Evolutionary conservation across 129 eudicot genomes (phyloP), one percentile per base, ranked within the genome.

Genomic region (Escallonia herrerae): DNA sequence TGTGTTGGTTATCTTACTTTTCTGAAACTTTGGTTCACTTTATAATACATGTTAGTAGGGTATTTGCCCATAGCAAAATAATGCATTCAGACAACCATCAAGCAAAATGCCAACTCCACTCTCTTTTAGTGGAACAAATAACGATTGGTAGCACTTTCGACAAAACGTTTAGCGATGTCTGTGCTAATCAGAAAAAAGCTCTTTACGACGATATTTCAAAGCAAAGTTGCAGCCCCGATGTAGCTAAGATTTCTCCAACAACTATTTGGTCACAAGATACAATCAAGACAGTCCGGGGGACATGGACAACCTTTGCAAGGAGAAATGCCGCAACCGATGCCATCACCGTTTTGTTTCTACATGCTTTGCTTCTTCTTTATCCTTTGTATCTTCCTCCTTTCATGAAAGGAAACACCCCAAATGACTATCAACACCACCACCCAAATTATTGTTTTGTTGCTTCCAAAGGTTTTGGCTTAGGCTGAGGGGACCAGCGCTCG

Each of bases 401-500:
- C 42, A 42, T 33, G 12, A 51, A 7, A 56, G 40, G 72, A 51
- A 43, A 33, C 51, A 69, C 46, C 74, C 70, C 5, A 57, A 39
- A 44, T 62, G 67, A 45, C 51, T 43, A 60, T 38, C 54, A 15
- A 10, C 45, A 50, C 38, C 15, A 49, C 46, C 47, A 40, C 22
- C 63, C n/a, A 59, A 38, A 4, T 11, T 7, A n/a, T 4, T 65
- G 11, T 12, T 57, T 48, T 57, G 57, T 45, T 50, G 6, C 52
- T 37, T 51, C 9, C 8, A 56, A 46, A 42, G 3, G 60, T 55
- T 37, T 58, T 14, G 42, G 61, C 48, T 40, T 38, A 65, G 58
- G 45, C 40, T 61, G 57, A 57, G 77, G 77, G 84, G 80, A 57
- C 80, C 80, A 43, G 55, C 40, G n/a, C 45, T 14, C 37, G 59